Conservation (phyloP, 257 asterid species). For the Coffea eugenioides region DNA sequence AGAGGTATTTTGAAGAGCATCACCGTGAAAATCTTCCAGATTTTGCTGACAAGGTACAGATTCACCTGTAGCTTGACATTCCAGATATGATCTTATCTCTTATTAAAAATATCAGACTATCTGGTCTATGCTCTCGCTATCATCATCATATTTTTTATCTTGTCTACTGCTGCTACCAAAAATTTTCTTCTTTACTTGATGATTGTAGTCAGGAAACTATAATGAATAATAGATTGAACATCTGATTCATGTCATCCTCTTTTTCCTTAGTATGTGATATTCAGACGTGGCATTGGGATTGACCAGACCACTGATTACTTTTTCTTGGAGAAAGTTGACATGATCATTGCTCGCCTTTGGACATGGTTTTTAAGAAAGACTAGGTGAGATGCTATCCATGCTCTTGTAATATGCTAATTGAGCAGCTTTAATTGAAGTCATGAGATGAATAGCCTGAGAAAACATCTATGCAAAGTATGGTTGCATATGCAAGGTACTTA, state of each 20-base stretch:
- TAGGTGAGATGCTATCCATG: slow-evolving; percentile 40
- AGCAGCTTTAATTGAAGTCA: background rate
- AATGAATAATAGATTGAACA: slow-evolving; percentile 20
- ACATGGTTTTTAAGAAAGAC: slow-evolving; percentile 74
- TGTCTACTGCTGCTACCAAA: background rate
- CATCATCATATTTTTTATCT: background rate
- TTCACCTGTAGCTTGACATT: slow-evolving; percentile 4
- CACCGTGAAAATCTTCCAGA: slow-evolving; percentile 82
- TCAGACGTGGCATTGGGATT: slow-evolving; percentile 95
- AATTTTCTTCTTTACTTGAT: background rate
- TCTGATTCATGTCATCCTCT: slow-evolving; percentile 18
- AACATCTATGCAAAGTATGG: background rate
- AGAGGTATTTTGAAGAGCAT: slow-evolving; percentile 68
- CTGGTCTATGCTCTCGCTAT: background rate
- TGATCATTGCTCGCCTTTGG: slow-evolving; percentile 73
- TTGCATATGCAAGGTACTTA: background rate
- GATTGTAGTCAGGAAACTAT: slow-evolving; percentile 2
- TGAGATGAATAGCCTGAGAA: background rate
- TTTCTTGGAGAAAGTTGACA: slow-evolving; percentile 94
- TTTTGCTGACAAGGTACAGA: slow-evolving; percentile 79
- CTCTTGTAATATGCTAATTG: slow-evolving; percentile 2
- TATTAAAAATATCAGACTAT: background rate
- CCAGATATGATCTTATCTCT: background rate
- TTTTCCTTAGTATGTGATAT: slow-evolving; percentile 66
- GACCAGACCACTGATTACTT: slow-evolving; percentile 85